Evolutionary conservation across 306 rosid species (phyloP), one percentile per base, ranked within the genome.

Genomic region (Begonia loranthoides): DNA sequence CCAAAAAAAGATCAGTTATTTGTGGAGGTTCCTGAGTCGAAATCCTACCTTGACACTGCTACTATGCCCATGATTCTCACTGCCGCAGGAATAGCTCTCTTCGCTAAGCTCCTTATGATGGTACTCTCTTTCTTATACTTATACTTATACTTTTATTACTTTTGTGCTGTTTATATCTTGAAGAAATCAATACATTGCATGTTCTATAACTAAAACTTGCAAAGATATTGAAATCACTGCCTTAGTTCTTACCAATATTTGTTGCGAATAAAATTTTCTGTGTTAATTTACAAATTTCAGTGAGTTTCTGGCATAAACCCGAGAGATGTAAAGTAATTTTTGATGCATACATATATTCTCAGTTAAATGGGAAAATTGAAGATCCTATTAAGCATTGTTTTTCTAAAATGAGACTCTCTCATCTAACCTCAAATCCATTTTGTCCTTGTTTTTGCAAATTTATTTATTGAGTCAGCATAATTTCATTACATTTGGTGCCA

Each of bases 31-130:
- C 97, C 95, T 0, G 87, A 82, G 66, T 75, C 85, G 12, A 44
- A 52, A 19, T 59, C 87, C 13, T 82, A 57, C 65, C 87, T 90
- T 9, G 97, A 90, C 70, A 85, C 92, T 17, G 81, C 94, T 21
- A 61, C 95, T 40, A 56, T 85, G 76, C 94, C 95, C 47, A 76
- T 85, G 95, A 55, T 79, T 55, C 76, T 70, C 64, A 12, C 70
- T 19, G 82, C 69, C 9, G 87, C 75, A 1, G 97, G 81, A 36
- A 41, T 81, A 12, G 84, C 71, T 47, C 74, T 82, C 59, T 75
- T 73, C 14, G 90, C 94, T 43, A 85, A 81, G 66, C 79, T 81
- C 33, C 87, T 87, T 50, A 73, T 80, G 87, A 80, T 69, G 84
- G 94, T 87, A 60, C 5, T 9, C 10, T 16, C 2, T 10, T 10